These are phyloP conservation scores for Alternaria ethzedia DNA, from an alignment of 2,329 filamentous ascomycete species.

Conservation along the genomic window DNA sequence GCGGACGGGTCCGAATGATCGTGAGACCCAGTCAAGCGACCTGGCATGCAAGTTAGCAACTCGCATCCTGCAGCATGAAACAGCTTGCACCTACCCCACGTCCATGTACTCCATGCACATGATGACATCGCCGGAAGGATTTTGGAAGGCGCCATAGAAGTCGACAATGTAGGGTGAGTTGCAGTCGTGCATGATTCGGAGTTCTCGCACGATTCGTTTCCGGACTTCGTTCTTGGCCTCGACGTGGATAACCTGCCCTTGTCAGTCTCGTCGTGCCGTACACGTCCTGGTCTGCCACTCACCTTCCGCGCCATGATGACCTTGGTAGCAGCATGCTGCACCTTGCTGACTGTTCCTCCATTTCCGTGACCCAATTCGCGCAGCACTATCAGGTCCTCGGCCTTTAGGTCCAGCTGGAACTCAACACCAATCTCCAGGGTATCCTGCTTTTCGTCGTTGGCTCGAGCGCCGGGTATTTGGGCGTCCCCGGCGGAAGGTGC, in stretches of 20 bases:
- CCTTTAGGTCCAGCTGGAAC: conserved; percentile 90
- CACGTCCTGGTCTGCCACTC: conserved; percentile 23
- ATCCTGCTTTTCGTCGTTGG: conserved; percentile 68
- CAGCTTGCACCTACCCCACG: conserved; percentile 74
- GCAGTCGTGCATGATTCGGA: conserved; percentile 98
- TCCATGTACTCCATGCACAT: conserved; percentile 99
- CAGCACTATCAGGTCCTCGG: conserved; percentile 88
- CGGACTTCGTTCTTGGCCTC: conserved; percentile 97
- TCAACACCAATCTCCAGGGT: conserved; percentile 95
- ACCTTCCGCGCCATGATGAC: conserved; percentile 99
- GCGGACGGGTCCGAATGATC: conserved; percentile 91
- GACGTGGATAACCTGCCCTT: conserved; percentile 87
- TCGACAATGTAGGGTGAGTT: conserved; percentile 97
- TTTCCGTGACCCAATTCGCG: conserved; percentile 96
- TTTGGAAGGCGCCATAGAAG: conserved; percentile 97
- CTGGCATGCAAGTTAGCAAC: conserved; percentile 56
- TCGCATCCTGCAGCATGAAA: not conserved
- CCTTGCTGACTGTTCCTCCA: conserved; percentile 97
- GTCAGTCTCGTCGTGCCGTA: conserved; percentile 12
- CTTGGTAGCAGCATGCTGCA: conserved; percentile 91
- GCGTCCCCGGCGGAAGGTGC: conserved; percentile 74
- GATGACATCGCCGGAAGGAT: conserved; percentile 95
- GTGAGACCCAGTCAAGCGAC: conserved; percentile 90
- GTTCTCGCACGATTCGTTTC: conserved; percentile 93
- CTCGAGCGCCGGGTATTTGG: conserved; percentile 65